phyloP scores from a whole-genome alignment of 2,329 filamentous ascomycete genomes.

The Colletotrichum euphorbiae region DNA sequence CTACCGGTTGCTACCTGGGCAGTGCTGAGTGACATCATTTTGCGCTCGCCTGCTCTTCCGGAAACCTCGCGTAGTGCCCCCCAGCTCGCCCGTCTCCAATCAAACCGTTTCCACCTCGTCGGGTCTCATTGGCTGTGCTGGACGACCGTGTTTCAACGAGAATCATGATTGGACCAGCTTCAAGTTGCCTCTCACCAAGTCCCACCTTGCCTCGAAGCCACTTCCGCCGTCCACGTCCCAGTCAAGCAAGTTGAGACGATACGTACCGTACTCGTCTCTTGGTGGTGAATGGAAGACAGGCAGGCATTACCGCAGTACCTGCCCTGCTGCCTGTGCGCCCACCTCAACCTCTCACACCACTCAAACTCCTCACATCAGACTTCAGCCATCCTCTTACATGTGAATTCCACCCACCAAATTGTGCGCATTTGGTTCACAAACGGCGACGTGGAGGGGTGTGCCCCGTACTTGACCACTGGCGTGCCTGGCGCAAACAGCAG shows the following conservation, averaged over 20 bases:
- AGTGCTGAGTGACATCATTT: conserved; percentile 35
- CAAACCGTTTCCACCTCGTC: conserved; percentile 37
- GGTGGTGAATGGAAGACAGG: conserved; percentile 4
- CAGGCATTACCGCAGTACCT: no score
- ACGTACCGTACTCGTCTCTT: conserved; percentile 12
- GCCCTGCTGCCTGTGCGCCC: not conserved
- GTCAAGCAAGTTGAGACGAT: not conserved
- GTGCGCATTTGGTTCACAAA: conserved; percentile 31
- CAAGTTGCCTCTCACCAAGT: conserved; percentile 29
- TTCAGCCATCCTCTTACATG: conserved; percentile 22
- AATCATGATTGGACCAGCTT: conserved; percentile 34
- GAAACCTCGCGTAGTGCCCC: conserved; percentile 34
- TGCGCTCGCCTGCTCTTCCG: conserved; percentile 30
- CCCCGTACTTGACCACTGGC: conserved; percentile 12
- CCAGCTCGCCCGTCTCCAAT: conserved; percentile 30
- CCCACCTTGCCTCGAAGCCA: conserved; percentile 19
- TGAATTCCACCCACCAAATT: conserved; percentile 26
- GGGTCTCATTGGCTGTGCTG: conserved; percentile 22
- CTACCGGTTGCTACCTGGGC: no score
- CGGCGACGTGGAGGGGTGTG: conserved; percentile 15
- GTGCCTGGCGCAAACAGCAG: conserved; percentile 12
- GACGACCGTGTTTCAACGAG: conserved; percentile 37
- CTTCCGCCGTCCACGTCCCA: not conserved
- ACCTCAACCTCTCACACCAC: not conserved
- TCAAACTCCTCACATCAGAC: not conserved